Conservation (phyloP, 345 rosid genomes). For the Eucalyptus sideroxylon region DNA sequence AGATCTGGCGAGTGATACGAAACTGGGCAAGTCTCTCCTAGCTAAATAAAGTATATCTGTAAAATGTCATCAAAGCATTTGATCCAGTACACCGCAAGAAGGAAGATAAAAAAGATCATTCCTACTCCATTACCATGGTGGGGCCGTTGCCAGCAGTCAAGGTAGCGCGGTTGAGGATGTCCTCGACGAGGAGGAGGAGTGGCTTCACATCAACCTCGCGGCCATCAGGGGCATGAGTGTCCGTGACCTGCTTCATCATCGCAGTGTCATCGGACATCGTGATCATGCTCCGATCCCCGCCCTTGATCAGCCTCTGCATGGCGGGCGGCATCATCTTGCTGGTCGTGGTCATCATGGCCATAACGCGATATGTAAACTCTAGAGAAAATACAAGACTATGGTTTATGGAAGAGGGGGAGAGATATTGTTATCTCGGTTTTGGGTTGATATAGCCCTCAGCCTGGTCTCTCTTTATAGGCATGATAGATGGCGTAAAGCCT, state of each 20-base stretch:
- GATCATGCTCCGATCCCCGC: slow-evolving; percentile 15
- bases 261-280: slow-evolving; percentile 41
- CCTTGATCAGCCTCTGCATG: slow-evolving; percentile 5
- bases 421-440: not conserved
- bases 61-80: not conserved
- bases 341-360: not conserved
- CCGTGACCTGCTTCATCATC: slow-evolving; percentile 47
- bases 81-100: not conserved
- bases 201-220: slow-evolving; percentile 40
- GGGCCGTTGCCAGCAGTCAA: slow-evolving; percentile 16
- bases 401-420: not conserved
- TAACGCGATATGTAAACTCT: not conserved
- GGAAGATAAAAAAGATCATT: not conserved
- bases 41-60: not conserved
- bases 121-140: slow-evolving; percentile 7
- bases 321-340: not conserved
- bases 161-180: slow-evolving; percentile 45
- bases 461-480: not conserved
- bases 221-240: slow-evolving; percentile 59
- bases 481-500: not conserved
- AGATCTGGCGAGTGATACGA: not conserved
- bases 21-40: not conserved
- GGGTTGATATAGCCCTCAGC: not conserved
- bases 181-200: slow-evolving; percentile 53
- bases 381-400: not conserved